Base-by-base conservation (phyloP, 208 protist genomes). In the Wallacemonas sp. region DNA sequence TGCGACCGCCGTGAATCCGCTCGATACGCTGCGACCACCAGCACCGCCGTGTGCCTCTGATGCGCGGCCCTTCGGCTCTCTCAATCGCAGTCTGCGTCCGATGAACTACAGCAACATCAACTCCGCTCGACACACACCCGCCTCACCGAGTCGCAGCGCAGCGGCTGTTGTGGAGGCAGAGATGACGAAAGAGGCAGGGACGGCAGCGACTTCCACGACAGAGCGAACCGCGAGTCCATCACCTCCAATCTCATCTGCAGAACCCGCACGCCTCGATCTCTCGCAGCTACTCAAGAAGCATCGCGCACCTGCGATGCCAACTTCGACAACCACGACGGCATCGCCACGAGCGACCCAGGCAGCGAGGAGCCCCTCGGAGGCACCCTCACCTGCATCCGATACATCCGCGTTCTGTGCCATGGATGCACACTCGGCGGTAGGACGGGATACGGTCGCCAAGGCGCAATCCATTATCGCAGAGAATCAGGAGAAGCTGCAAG, bases 31-130 rank as follows among this genome's bases (percentile, higher is more conserved):
- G 26, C 82, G 78, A 1, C 76, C 77, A 11, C 66, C 70, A 5
- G 38, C 80, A 12, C 70, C 78, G 56, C 82, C 80, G 14, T 68
- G 68, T 9, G 86, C 85, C 3, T 60, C 72, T 0, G 86, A 93
- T 53, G 82, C 82, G 12, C 77, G 66, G 53, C 80, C 86, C 2
- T 93, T 90, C 44, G 81, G 76, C 38, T 71, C 58, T 17, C 70
- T 82, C 4, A 80, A 83, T 33, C 68, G 74, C 44, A 70, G 56
- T 0, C 68, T 78, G 42, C 49, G 65, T 4, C 54, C 77, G 15
- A 62, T 68, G 33, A 72, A 75, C 41, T 80, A 82, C 60, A 71
- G 72, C 12, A 82, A 82, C 47, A 51, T 72, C 21, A 80, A 85
- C 46, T 28, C 55, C 11, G 14, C 27, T 1, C 3, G 28, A 8